Conservation (phyloP, 2,329 filamentous ascomycete genomes). For the Ceratocystis diversiconidia region DNA sequence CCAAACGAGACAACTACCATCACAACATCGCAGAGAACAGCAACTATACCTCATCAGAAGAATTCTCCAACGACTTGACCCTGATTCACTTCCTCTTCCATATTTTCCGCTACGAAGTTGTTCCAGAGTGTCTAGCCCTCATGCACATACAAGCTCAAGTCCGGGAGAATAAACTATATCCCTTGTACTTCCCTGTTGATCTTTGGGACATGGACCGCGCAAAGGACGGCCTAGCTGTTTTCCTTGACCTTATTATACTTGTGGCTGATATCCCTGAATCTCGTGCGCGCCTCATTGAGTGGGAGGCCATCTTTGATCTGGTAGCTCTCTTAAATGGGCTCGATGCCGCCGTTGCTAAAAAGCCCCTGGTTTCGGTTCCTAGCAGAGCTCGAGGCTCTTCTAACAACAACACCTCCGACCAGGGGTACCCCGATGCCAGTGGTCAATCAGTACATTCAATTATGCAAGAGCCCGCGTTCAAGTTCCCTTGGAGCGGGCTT, state of each 20-base stretch:
- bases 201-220: slow-evolving; percentile 96
- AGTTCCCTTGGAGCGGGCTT: slow-evolving; percentile 56
- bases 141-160: slow-evolving; percentile 91
- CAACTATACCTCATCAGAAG: slow-evolving; percentile 16
- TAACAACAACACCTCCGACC: slow-evolving; percentile 32
- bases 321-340: slow-evolving; percentile 76
- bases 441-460: slow-evolving; percentile 21
- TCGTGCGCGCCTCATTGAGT: slow-evolving; percentile 74
- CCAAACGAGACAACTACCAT: slow-evolving; percentile 13
- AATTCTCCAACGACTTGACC: slow-evolving; percentile 15
- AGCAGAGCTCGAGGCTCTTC: slow-evolving; percentile 20
- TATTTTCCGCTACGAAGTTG: slow-evolving; percentile 81
- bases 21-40: slow-evolving; percentile 6
- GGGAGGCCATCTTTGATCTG: slow-evolving; percentile 82
- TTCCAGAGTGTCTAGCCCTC: slow-evolving; percentile 85
- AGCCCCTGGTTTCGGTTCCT: slow-evolving; percentile 40
- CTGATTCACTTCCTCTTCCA: slow-evolving; percentile 77
- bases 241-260: slow-evolving; percentile 83
- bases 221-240: slow-evolving; percentile 87
- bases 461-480: slow-evolving; percentile 49
- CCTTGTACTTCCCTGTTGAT: slow-evolving; percentile 83
- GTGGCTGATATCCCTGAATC: slow-evolving; percentile 74
- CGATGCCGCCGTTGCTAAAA: slow-evolving; percentile 76
- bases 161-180: slow-evolving; percentile 56
- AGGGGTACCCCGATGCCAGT: slow-evolving; percentile 23